Conservation (phyloP, 1,139 yeast species). For the Scheffersomyces parashehatae region DNA sequence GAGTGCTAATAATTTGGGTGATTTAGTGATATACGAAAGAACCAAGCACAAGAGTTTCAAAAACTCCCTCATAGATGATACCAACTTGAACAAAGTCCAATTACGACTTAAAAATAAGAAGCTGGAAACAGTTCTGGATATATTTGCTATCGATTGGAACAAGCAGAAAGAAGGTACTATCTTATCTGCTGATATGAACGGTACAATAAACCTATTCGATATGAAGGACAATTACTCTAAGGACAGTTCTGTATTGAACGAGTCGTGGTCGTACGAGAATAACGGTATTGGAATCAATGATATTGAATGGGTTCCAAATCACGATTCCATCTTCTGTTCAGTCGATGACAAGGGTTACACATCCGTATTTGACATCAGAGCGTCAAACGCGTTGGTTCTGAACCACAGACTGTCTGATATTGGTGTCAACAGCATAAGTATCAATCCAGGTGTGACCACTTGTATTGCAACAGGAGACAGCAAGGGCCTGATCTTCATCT, state of each 20-base stretch:
- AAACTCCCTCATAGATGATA: constrained; percentile 28
- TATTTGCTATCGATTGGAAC: constrained; percentile 50
- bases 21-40: constrained; percentile 48
- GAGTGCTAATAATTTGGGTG: constrained; percentile 41
- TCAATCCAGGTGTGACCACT: constrained; percentile 56
- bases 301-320: constrained; percentile 59
- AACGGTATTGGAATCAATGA: constrained; percentile 53
- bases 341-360: constrained; percentile 59
- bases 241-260: neutral
- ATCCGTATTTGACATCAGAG: constrained; percentile 52
- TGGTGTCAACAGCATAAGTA: constrained; percentile 66
- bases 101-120: constrained; percentile 19
- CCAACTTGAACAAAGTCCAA: constrained; percentile 33
- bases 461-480: constrained; percentile 72
- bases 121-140: constrained; percentile 21
- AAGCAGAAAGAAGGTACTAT: constrained; percentile 37
- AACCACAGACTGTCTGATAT: constrained; percentile 32
- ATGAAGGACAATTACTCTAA: constrained; percentile 22
- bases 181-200: constrained; percentile 38
- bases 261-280: constrained; percentile 4
- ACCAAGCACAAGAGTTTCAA: constrained; percentile 52
- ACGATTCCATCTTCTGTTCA: constrained; percentile 54
- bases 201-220: constrained; percentile 37
- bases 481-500: constrained; percentile 56
- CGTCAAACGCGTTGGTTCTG: constrained; percentile 18